A percentile compares a stretch with the other conserved stretches of the same genome.
Conservation (phyloP, 805 yeast genomes). For the Cephaloascus albidus region DNA sequence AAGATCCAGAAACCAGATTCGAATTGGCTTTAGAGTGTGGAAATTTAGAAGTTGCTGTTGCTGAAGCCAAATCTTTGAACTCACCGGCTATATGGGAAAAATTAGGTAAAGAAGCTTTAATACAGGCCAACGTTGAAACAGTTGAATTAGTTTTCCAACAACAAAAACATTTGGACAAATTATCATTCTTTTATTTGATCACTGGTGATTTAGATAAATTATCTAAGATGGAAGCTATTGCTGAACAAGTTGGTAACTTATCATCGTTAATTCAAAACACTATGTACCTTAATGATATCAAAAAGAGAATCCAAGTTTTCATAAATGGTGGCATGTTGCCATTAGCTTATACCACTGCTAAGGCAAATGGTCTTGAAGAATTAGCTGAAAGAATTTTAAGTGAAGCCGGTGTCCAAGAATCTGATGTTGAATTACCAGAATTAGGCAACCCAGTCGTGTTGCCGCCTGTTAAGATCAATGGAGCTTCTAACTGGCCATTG, state of each 20-base stretch:
- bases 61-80: constrained; percentile 75
- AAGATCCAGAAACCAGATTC: constrained; percentile 92
- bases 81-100: constrained; percentile 66
- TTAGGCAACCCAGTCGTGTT: constrained; percentile 28
- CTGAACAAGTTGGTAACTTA: constrained; percentile 78
- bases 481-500: constrained; percentile 72
- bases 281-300: constrained; percentile 64
- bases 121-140: constrained; percentile 79
- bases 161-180: constrained; percentile 75
- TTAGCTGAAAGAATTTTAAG: constrained; percentile 65
- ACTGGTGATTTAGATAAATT: constrained; percentile 76
- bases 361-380: constrained; percentile 70
- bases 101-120: constrained; percentile 76
- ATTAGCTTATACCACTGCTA: constrained; percentile 89
- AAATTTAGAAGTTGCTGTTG: constrained; percentile 76
- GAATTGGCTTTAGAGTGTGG: constrained; percentile 94
- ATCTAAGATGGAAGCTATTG: constrained; percentile 78
- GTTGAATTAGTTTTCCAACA: constrained; percentile 88
- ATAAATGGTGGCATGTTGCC: constrained; percentile 76
- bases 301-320: constrained; percentile 65
- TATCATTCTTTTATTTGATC: constrained; percentile 78
- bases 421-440: constrained; percentile 58
- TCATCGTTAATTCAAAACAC: constrained; percentile 79
- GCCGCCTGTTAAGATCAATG: constrained; percentile 37
- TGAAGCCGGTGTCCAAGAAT: constrained; percentile 55